These are phyloP conservation scores for Scedosporium minutisporum DNA, from an alignment of 2,329 filamentous ascomycete species.

Conservation along the genomic window DNA sequence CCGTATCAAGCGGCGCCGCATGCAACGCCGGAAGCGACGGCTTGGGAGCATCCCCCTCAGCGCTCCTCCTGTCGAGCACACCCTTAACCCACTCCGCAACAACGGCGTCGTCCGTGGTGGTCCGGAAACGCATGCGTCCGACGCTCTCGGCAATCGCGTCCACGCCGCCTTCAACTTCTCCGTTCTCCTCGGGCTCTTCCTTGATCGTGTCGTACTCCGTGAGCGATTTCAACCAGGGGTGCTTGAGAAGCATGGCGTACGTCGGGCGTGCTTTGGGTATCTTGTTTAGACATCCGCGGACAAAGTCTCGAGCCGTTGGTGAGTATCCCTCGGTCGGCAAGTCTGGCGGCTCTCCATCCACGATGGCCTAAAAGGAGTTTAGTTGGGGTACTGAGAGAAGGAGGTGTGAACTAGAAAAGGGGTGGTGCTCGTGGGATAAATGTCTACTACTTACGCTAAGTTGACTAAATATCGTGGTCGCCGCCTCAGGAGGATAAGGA, in stretches of 20 bases:
- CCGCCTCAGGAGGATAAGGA: slow-evolving; percentile 93
- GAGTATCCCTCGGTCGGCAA: slow-evolving; percentile 74
- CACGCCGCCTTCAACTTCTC: slow-evolving; percentile 27
- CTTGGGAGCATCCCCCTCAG: slow-evolving; percentile 41
- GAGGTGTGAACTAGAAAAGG: neutral
- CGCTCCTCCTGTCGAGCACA: slow-evolving; percentile 54
- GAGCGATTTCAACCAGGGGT: slow-evolving; percentile 73
- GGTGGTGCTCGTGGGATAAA: no score
- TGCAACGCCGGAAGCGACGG: slow-evolving; percentile 72
- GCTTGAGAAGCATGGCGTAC: slow-evolving; percentile 79
- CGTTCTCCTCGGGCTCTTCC: slow-evolving; percentile 56
- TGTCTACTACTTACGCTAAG: slow-evolving; percentile 63
- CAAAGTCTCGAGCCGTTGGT: slow-evolving; percentile 73
- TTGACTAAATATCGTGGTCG: slow-evolving; percentile 97
- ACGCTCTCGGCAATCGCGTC: neutral
- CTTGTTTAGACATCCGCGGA: slow-evolving; percentile 84
- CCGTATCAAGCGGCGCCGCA: slow-evolving; percentile 70
- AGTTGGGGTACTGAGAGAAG: neutral
- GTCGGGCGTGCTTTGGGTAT: slow-evolving; percentile 86
- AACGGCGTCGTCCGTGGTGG: slow-evolving; percentile 59
- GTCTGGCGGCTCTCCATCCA: slow-evolving; percentile 89
- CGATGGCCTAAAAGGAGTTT: slow-evolving; percentile 63
- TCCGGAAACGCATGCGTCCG: slow-evolving; percentile 16
- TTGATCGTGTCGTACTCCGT: slow-evolving; percentile 54
- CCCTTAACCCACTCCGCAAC: slow-evolving; percentile 76